Percentiles rank a stretch among this genome's conserved stretches.
Conservation (phyloP, 352 stramenopile genomes). For the Globisporangium lucens region DNA sequence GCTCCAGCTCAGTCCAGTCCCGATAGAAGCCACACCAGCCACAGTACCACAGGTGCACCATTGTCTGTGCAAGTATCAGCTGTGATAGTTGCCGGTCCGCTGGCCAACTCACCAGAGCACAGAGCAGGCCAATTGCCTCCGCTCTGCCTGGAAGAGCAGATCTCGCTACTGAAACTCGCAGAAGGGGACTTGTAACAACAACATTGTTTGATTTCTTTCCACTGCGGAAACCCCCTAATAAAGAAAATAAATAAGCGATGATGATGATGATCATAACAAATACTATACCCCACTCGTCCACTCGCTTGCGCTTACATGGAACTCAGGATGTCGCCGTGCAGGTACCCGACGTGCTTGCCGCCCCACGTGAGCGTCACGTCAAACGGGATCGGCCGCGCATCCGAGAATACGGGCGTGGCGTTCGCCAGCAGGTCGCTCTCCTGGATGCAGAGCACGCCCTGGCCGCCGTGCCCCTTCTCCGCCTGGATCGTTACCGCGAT, state of each 20-base stretch:
- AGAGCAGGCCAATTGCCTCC: slow-evolving; percentile 8
- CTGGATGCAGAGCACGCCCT: slow-evolving; percentile 49
- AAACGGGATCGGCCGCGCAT: slow-evolving; percentile 36
- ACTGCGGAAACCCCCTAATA: not conserved
- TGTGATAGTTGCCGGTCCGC: too few relatives aligned
- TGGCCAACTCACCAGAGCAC: slow-evolving; percentile 18
- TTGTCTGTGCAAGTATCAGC: slow-evolving; percentile 2
- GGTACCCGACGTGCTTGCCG: slow-evolving; percentile 50
- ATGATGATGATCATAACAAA: not conserved
- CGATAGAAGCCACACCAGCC: not conserved
- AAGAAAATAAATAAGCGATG: slow-evolving; percentile 14
- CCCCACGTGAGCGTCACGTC: slow-evolving; percentile 52
- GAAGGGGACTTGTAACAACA: slow-evolving; percentile 16
- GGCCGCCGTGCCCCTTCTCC: slow-evolving; percentile 33
- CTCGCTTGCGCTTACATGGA: slow-evolving; percentile 43
- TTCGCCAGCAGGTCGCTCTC: slow-evolving; percentile 31
- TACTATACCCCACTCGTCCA: slow-evolving; percentile 17
- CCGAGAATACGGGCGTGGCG: slow-evolving; percentile 26
- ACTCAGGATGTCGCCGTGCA: slow-evolving; percentile 48
- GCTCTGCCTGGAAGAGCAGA: slow-evolving; percentile 13
- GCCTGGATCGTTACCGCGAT: slow-evolving; percentile 45
- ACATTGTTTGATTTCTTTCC: not conserved
- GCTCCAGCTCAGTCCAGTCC: not conserved
- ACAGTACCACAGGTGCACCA: not conserved
- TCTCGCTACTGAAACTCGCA: slow-evolving; percentile 60